These are phyloP conservation scores for Elaeis guineensis DNA, from an alignment of 176 grass and related monocot genomes.

Conservation along the genomic window DNA sequence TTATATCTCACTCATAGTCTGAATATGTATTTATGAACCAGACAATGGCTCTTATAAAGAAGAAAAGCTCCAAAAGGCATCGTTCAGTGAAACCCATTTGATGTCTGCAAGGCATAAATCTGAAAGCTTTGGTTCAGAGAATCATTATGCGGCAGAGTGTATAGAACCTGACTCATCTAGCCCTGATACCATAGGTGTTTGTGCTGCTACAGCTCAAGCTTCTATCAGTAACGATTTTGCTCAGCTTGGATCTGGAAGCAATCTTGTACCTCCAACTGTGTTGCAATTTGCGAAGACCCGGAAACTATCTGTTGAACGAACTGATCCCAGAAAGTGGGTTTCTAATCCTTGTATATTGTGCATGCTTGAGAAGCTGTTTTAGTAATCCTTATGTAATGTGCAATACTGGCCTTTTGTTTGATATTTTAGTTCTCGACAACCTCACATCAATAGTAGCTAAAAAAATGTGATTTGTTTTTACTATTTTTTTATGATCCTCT, in stretches of 20 bases:
- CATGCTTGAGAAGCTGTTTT: too few relatives aligned
- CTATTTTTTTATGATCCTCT: conserved; percentile 1
- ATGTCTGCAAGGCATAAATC: conserved; percentile 7
- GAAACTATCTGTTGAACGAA: conserved; percentile 50
- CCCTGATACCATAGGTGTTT: conserved; percentile 15
- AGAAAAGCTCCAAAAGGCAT: conserved; percentile 1
- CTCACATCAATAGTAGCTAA: too few relatives aligned
- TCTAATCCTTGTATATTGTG: conserved; percentile 13
- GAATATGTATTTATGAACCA: not conserved
- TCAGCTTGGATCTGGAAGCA: conserved; percentile 31
- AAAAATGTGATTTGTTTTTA: not conserved
- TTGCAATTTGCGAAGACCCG: conserved; percentile 71
- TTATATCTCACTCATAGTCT: not conserved
- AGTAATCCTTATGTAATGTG: too few relatives aligned
- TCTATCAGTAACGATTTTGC: conserved; percentile 33
- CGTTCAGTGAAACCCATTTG: conserved; percentile 3
- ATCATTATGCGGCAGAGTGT: conserved; percentile 8
- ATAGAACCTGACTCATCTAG: conserved; percentile 8
- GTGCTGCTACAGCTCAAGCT: conserved; percentile 26
- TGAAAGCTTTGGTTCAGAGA: conserved; percentile 12
- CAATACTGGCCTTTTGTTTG: too few relatives aligned
- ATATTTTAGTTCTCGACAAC: too few relatives aligned
- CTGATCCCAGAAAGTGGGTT: conserved; percentile 57
- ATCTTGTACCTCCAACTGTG: conserved; percentile 36
- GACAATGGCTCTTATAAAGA: conserved; percentile 4